phyloP scores from a whole-genome alignment of 257 asterid species.

The Solanum etuberosum region DNA sequence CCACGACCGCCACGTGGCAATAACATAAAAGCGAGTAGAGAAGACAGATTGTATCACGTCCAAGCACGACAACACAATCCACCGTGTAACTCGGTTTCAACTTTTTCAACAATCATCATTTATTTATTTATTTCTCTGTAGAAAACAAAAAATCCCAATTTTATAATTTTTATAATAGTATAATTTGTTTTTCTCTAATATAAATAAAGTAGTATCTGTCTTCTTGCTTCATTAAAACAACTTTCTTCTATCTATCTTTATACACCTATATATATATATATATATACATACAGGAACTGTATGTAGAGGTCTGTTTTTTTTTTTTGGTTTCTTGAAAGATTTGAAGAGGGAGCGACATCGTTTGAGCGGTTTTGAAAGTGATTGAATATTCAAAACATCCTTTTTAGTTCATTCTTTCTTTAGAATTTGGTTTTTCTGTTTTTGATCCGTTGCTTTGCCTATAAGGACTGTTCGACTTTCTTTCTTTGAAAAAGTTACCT shows the following conservation, averaged over 20 bases:
- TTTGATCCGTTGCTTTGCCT: constrained; percentile 36
- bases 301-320: background rate
- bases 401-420: constrained; percentile 32
- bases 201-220: background rate
- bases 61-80: background rate
- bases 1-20: background rate
- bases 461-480: constrained; percentile 8
- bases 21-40: background rate
- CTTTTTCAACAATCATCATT: background rate
- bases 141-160: background rate
- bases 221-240: background rate
- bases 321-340: background rate
- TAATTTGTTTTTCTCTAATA: background rate
- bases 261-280: background rate
- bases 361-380: background rate
- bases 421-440: constrained; percentile 9
- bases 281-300: background rate
- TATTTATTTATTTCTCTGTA: background rate
- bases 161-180: background rate
- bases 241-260: background rate
- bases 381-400: background rate
- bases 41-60: background rate
- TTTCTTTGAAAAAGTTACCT: constrained; percentile 7
- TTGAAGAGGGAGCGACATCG: constrained; percentile 21
- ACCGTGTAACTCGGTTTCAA: constrained; percentile 4